Evolutionary conservation across 2,329 filamentous ascomycete species (phyloP), one percentile per base, ranked within the genome.

Genomic region (Aspergillus sp.): DNA sequence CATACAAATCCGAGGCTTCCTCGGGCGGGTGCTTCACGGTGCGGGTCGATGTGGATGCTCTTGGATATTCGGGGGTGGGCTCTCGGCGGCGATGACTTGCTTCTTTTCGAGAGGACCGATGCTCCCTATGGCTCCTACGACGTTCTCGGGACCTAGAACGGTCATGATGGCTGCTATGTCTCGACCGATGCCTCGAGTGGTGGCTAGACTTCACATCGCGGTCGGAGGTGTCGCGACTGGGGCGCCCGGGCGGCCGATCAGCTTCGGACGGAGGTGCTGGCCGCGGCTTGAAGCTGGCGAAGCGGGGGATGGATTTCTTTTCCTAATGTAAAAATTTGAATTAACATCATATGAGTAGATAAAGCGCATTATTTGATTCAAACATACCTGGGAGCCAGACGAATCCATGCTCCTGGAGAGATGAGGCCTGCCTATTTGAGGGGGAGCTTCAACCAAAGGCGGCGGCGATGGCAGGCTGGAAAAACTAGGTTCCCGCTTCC

Each of bases 201-300:
- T 70, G 67, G 39, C 65, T 67, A 17, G 64, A 63, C 36, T 55
- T 66, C 52, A 67, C 68, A 38, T 70, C 67, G 50, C 60, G 64
- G 15, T 65, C 61, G 57, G 58, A 55, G 56, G 41, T 61, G 30
- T 69, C 65, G 54, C 60, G 64, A 63, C 63, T 65, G 52, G 60
- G 59, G 61, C 63, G 60, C 53, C 67, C 51, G 55, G 64, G 32
- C n/a, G 59, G 59, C 30, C 56, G 68, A 66, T 66, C 67, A 59
- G 63, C 63, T 55, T 67, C 58, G 43, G 65, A 58, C 58, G 63
- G 65, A 52, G 69, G 57, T 9, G 65, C 58, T 49, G 69, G 57
- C 62, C 82, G 84, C 62, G 84, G 85, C 66, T 84, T 88, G 79
- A 93, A 94, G 64, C 90, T 93, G 19, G 86, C 81, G 70, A 94